A percentile compares a stretch with the other conserved stretches of the same genome.
Conservation (phyloP, 192 early-diverging fungal genomes). For the Backusella mclennaniae region DNA sequence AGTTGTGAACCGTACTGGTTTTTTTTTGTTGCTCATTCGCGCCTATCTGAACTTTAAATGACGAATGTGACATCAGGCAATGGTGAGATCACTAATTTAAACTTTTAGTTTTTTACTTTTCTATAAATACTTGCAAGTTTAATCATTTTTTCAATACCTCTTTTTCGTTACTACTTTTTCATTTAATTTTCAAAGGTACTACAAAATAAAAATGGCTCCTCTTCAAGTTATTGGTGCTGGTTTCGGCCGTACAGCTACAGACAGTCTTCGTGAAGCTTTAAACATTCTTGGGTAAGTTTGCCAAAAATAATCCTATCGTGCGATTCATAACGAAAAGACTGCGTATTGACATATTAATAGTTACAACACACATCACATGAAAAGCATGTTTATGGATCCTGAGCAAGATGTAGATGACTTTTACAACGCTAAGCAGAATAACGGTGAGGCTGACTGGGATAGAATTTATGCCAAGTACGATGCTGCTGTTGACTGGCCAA, state of each 20-base stretch:
- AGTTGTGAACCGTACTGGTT: no score
- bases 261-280: constrained; percentile 22
- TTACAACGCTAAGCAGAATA: neutral
- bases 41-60: neutral
- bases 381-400: neutral
- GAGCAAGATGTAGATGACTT: neutral
- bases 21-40: neutral
- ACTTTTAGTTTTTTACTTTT: neutral
- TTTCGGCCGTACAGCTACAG: constrained; percentile 25
- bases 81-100: neutral
- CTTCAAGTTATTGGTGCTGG: constrained; percentile 27
- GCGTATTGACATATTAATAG: neutral
- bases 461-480: constrained; percentile 5
- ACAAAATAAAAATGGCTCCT: neutral
- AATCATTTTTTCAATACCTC: neutral
- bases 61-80: neutral
- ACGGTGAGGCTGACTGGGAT: constrained; percentile 21
- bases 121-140: neutral
- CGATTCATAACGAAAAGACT: neutral
- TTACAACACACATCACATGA: constrained; percentile 18
- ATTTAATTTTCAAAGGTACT: neutral
- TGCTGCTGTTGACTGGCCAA: constrained; percentile 29
- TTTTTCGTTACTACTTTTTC: neutral
- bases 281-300: constrained; percentile 15
- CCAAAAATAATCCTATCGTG: neutral